Evolutionary conservation across 2,329 filamentous ascomycete species (phyloP).

Genomic region (Beauveria sp.): DNA sequence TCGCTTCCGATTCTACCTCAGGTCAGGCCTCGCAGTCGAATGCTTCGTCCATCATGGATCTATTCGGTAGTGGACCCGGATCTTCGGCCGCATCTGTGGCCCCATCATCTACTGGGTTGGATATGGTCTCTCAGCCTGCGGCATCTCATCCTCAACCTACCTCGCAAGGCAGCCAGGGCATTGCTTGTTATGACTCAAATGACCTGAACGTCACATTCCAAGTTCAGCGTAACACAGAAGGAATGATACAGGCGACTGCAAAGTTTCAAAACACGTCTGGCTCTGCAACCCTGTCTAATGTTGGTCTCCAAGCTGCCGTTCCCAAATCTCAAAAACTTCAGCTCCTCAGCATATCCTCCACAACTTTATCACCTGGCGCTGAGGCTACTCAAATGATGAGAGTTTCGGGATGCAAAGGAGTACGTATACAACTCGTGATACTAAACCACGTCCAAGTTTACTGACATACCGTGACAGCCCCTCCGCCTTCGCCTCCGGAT

Average conservation of each 20-base stretch:
- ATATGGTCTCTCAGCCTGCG: conserved; percentile 40
- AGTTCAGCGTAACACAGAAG: conserved; percentile 73
- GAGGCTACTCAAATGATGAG: conserved; percentile 91
- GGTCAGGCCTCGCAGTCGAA: conserved; percentile 45
- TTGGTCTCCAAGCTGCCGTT: conserved; percentile 88
- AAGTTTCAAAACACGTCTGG: conserved; percentile 73
- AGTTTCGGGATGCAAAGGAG: conserved; percentile 75
- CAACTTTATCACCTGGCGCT: conserved; percentile 66
- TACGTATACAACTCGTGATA: conserved; percentile 46
- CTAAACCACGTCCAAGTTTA: not conserved
- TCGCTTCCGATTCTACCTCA: conserved; percentile 32
- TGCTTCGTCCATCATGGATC: conserved; percentile 77
- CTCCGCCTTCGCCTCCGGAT: conserved; percentile 82
- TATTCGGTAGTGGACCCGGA: conserved; percentile 54
- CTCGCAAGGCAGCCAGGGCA: conserved; percentile 33
- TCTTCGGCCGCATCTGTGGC: conserved; percentile 27
- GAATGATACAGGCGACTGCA: conserved; percentile 72
- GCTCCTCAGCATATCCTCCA: conserved; percentile 77
- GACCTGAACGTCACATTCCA: conserved; percentile 74
- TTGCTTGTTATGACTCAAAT: conserved; percentile 80
- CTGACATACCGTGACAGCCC: conserved; percentile 44
- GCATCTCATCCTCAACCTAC: conserved; percentile 42
- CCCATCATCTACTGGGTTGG: conserved; percentile 34
- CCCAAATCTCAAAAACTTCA: conserved; percentile 91
- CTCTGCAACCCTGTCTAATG: conserved; percentile 58